phyloP scores from a whole-genome alignment of 305 asterid species.

The Fraxinus baroniana region DNA sequence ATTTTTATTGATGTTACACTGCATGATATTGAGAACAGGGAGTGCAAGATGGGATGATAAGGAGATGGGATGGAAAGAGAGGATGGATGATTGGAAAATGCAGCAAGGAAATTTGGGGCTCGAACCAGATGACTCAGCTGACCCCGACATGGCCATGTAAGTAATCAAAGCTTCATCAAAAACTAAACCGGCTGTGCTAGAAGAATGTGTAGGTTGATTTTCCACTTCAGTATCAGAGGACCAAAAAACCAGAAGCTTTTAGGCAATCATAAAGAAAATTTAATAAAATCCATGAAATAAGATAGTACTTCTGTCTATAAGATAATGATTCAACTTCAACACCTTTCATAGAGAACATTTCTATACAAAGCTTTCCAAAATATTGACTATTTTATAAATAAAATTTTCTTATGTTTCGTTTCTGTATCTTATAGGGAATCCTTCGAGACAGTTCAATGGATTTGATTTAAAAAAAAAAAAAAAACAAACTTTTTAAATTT shows the following conservation, averaged over 20 bases:
- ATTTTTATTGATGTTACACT: not conserved
- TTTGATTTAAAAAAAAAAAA: not conserved
- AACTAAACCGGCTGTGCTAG: not conserved
- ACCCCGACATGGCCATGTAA: constrained; percentile 80
- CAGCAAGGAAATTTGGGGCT: constrained; percentile 80
- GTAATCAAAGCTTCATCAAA: constrained; percentile 19
- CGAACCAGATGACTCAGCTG: constrained; percentile 69
- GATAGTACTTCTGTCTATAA: not conserved
- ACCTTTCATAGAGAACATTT: not conserved
- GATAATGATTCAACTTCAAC: not conserved
- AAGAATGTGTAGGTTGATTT: not conserved
- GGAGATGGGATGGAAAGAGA: constrained; percentile 87
- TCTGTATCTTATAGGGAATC: not conserved
- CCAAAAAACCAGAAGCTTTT: not conserved
- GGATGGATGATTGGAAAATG: constrained; percentile 96
- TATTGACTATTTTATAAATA: not conserved
- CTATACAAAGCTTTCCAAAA: not conserved
- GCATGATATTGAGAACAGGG: constrained; percentile 32
- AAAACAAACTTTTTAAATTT: not conserved
- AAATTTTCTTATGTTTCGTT: not conserved
- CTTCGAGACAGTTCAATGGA: not conserved
- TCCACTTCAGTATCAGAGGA: not conserved
- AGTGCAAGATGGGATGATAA: constrained; percentile 84
- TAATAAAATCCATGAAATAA: not conserved
- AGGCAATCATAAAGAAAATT: not conserved